Base-by-base conservation (phyloP, 2,329 filamentous ascomycete genomes). In the Parafenestella ontariensis region DNA sequence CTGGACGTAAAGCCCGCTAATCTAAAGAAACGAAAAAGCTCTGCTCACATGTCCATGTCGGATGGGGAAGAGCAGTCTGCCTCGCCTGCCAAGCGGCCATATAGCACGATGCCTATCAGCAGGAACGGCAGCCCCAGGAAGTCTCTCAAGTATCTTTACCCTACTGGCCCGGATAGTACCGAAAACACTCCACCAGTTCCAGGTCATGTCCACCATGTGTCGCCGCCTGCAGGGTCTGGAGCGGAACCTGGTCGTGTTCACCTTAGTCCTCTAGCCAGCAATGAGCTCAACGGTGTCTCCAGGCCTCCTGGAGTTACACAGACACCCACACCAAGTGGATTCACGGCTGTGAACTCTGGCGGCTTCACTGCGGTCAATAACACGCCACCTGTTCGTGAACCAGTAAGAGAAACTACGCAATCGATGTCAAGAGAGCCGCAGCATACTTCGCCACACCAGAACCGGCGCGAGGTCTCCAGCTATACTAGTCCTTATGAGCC, bases 11-110 rank as follows among this genome's bases (percentile, higher is more conserved):
- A 65, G 46, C 49, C 60, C 8, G 29, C 65, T 31, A 68, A 67
- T 23, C 52, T 62, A 17, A 70, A 64, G 52, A 74, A 74, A 61
- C 67, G 71, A n/a, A 74, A 73, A 54, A 73, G 69, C 54, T 65
- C 66, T 29, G 65, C 63, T n/a, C 68, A 64, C 41, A 48, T 65
- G 20, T 69, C 68, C 4, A 17, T 63, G 4, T 74, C 71, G 9
- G 71, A 74, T 42, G 69, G 69, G 8, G 71, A 74, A 28, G 71
- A 69, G 3, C 51, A 63, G 34, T 56, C 59, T 5, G 45, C 58
- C 9, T 61, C 68, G 15, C 65, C 67, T 37, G 59, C 61, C 11
- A 73, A 73, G 61, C 65, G 70, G 8, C 64, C 61, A 0, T 73
- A 73, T 43, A 64, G 59, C 44, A 69, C 69, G 1, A 56, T 73